Base-by-base conservation (phyloP, 352 stramenopile genomes). In the Paralagenidium karlingii region DNA sequence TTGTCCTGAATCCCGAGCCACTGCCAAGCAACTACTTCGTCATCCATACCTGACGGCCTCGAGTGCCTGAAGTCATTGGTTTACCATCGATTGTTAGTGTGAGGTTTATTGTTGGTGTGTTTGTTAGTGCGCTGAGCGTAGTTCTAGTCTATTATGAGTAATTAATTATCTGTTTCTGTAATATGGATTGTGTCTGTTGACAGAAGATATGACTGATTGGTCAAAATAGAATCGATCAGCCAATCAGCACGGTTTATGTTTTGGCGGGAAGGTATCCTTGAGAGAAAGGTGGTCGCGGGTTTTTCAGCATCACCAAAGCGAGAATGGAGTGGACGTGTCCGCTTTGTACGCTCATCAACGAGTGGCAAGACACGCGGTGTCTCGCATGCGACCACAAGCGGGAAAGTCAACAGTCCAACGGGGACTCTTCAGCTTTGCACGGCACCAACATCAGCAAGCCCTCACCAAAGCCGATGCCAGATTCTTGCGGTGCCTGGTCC, bases 301-400 rank as follows among this genome's bases (percentile, higher is more conserved):
- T n/a, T n/a, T n/a, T n/a, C n/a, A n/a, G n/a, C n/a, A n/a, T n/a
- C n/a, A n/a, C n/a, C n/a, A n/a, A n/a, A n/a, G n/a, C n/a, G n/a
- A n/a, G n/a, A n/a, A n/a, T n/a, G n/a, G 62, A 82, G 42, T 84
- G 70, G 70, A 84, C 64, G 51, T 84, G 70, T 33, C 46, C 53
- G 45, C 62, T 84, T 19, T 84, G 70, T 26, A 84, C 70, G 60
- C 53, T 84, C 29, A 47, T 80, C 8, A 84, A 84, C 50, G 33
- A 42, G 16, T 62, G 59, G 40, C 38, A 49, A 11, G 63, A 78
- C 22, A 43, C 55, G 11, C 55, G 52, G 11, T 84, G 70, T 37
- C 55, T 47, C 7, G 70, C 67, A 34, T 84, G 70, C 25, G 60
- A 79, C 32, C 67, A 68, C 45, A 45, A 38, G 11, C 55, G 70